Conservation (phyloP, 345 rosid genomes). For the Brassica carinata region DNA sequence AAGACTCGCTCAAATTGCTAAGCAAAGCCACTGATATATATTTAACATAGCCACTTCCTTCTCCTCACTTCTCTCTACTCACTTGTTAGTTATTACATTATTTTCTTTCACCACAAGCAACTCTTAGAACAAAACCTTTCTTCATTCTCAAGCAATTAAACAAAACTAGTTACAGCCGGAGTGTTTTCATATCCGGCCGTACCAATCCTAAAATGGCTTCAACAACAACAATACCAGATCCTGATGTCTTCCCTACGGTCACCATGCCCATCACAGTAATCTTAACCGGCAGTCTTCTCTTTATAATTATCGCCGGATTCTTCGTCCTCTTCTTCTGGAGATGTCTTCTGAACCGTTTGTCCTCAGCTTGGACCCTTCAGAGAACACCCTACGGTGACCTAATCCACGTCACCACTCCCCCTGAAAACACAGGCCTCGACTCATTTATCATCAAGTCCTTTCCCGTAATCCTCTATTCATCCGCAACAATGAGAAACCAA, state of each 20-base stretch:
- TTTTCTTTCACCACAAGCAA: slow-evolving; percentile 3
- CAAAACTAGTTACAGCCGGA: not conserved
- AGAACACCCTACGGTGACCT: slow-evolving; percentile 46
- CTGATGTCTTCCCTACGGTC: slow-evolving; percentile 13
- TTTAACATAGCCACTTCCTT: slow-evolving; percentile 24
- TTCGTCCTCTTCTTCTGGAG: slow-evolving; percentile 61
- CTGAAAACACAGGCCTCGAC: slow-evolving; percentile 56
- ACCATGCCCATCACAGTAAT: slow-evolving; percentile 53
- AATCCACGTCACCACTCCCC: slow-evolving; percentile 5
- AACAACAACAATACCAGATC: slow-evolving; percentile 14
- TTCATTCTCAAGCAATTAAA: slow-evolving; percentile 7
- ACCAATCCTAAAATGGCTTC: slow-evolving; percentile 32
- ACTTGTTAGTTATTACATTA: not conserved
- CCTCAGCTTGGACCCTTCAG: slow-evolving; percentile 45
- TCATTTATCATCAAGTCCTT: slow-evolving; percentile 55
- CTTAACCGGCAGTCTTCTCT: slow-evolving; percentile 53
- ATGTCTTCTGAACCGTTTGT: slow-evolving; percentile 55
- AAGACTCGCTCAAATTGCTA: slow-evolving; percentile 39
- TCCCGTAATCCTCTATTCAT: slow-evolving; percentile 58
- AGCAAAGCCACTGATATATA: slow-evolving; percentile 28
- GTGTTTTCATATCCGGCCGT: slow-evolving; percentile 5
- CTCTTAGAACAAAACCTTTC: slow-evolving; percentile 21
- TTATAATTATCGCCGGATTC: slow-evolving; percentile 59
- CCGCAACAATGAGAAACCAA: slow-evolving; percentile 46
- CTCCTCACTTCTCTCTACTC: slow-evolving; percentile 20